Base-by-base conservation (phyloP, 2,329 filamentous ascomycete species). In the Coniochaeta sp. region DNA sequence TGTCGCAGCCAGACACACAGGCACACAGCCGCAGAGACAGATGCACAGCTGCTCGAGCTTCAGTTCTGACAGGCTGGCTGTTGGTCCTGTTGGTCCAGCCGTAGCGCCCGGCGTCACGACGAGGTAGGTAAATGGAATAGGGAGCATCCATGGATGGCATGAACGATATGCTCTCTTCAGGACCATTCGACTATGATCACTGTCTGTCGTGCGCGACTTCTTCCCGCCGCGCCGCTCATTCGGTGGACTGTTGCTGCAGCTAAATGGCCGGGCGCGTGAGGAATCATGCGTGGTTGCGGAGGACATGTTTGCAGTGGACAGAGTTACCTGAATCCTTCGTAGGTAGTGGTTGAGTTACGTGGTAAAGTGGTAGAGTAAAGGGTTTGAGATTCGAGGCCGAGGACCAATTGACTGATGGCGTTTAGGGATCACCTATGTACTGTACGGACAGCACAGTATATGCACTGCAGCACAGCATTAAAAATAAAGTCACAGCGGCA, bases 81-180 rank as follows among this genome's bases (percentile, higher is more conserved):
- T 22, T 60, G 54, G 61, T 59, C n/a, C n/a, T n/a, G n/a, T n/a
- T n/a, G n/a, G n/a, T n/a, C n/a, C 59, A 55, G 57, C n/a, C 55
- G 58, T 62, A 62, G 61, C 62, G 64, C 62, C n/a, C 59, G 34
- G 56, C 57, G 57, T 24, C 55, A 54, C 59, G 58, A 24, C 32
- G 10, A 52, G 2, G 14, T n/a, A n/a, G n/a, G n/a, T n/a, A n/a
- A n/a, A 52, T 60, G 59, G 19, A 5, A 14, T 36, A 12, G 17
- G 19, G 19, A n/a, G n/a, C n/a, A n/a, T n/a, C n/a, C n/a, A 57
- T 60, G 14, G 30, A 63, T 64, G 64, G 63, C 63, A 67, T 66
- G 60, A 63, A 59, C 58, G 61, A 64, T 64, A 64, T 60, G 19
- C 55, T 42, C 32, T 40, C 24, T 19, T 44, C 44, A n/a, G n/a